Base-by-base conservation (phyloP, 371 early-diverging fungal genomes). In the Syncephalastrum sp. region DNA sequence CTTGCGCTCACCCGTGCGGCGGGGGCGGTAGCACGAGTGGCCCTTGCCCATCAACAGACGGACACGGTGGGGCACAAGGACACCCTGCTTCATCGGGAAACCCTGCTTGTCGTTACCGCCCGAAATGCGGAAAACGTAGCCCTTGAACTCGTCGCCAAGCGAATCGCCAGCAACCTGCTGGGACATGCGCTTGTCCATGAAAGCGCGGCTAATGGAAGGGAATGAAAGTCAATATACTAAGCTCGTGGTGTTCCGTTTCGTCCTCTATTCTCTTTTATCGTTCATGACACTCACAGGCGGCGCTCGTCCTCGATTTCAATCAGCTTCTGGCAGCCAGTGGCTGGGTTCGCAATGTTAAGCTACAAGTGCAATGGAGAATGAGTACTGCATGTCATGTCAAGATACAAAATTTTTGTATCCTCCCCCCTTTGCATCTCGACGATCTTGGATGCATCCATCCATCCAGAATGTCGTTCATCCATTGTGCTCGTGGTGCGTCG, bases 71-170 rank as follows among this genome's bases (percentile, higher is more conserved):
- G 89, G 88, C 59, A 91, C 83, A 63, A 96, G 87, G 61, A 99
- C 92, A 87, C 97, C 97, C 82, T 95, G 94, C 91, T 96, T 97
- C 93, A 92, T 92, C 74, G 93, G 93, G 90, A 92, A 92, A 81
- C 99, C 99, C 88, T 99, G 98, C 87, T 96, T 96, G 88, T 99
- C 99, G 88, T 98, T 95, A 72, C 99, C 99, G 74, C 99, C 99
- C 60, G 96, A 92, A 76, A 99, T 96, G 77, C 95, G 92, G 87
- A 99, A 92, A 69, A 98, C 90, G 86, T 95, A 98, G 61, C 99
- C 99, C 86, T 94, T 95, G 94, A 95, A 99, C 84, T 99, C 99
- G 67, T 95, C 95, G 67, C 97, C 95, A 70, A 99, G 86, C 49
- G 94, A 77, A 75, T 96, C 97, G 65, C 93, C 99, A 67, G 94